Conservation (phyloP, 2,329 filamentous ascomycete species). For the Trichoderma koningii region DNA sequence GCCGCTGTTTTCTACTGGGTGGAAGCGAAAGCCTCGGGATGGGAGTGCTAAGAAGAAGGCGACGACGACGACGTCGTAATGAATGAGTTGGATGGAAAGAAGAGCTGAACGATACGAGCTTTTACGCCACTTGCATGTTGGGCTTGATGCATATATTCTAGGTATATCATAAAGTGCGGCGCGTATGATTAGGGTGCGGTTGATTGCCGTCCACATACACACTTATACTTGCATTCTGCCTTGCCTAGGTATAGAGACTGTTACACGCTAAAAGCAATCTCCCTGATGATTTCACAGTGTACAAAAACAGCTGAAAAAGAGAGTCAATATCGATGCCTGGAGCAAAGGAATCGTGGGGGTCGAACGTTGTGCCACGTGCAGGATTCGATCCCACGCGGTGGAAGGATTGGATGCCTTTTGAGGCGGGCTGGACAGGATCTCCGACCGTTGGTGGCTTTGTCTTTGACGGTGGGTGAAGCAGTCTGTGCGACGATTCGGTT, state of each 20-base stretch:
- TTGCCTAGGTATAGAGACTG: too few species aligned
- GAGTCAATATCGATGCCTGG: too few species aligned
- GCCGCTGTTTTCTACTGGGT: slow-evolving; percentile 76
- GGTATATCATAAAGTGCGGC: slow-evolving; percentile 2
- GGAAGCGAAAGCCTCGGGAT: slow-evolving; percentile 69
- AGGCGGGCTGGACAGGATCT: too few species aligned
- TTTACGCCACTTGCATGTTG: neutral
- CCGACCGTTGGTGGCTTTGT: slow-evolving; percentile 11
- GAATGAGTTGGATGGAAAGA: neutral
- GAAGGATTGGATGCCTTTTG: neutral
- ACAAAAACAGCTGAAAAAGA: too few species aligned
- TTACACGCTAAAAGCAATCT: too few species aligned
- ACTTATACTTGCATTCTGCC: neutral
- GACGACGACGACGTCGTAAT: slow-evolving; percentile 42
- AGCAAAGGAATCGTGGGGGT: too few species aligned
- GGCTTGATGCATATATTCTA: neutral
- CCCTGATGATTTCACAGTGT: too few species aligned
- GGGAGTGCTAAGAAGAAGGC: slow-evolving; percentile 42
- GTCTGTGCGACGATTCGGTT: neutral
- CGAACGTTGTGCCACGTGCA: too few species aligned
- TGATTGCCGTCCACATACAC: neutral
- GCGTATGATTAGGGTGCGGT: neutral
- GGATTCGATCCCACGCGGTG: too few species aligned
- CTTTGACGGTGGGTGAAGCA: neutral
- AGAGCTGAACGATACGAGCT: neutral